A percentile compares a stretch with the other conserved stretches of the same genome.
Conservation (phyloP, 2,329 filamentous ascomycete genomes). For the Dothideomycetes sp. region DNA sequence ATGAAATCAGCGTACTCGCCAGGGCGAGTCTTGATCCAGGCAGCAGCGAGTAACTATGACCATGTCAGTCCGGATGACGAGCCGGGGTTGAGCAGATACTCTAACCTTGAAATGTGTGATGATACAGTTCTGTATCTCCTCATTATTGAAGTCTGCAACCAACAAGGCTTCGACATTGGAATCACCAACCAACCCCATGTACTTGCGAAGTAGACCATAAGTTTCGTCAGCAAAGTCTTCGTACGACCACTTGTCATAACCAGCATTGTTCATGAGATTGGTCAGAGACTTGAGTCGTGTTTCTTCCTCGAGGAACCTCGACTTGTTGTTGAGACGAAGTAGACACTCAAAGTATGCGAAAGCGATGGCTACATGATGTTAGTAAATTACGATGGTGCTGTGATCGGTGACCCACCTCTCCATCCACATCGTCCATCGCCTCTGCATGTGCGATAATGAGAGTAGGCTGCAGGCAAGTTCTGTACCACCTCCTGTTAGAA, state of each 20-base stretch:
- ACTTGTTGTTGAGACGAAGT: slow-evolving; percentile 53
- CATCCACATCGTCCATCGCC: slow-evolving; percentile 96
- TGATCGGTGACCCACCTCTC: slow-evolving; percentile 62
- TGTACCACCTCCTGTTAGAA: slow-evolving; percentile 24
- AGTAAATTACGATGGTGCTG: slow-evolving; percentile 11
- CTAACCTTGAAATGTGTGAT: slow-evolving; percentile 70
- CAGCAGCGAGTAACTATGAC: slow-evolving; percentile 67
- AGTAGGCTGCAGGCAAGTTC: slow-evolving; percentile 74
- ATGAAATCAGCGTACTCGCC: slow-evolving; percentile 64
- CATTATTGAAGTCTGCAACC: slow-evolving; percentile 62
- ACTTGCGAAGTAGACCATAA: slow-evolving; percentile 53
- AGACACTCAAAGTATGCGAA: slow-evolving; percentile 90
- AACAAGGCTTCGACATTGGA: slow-evolving; percentile 39
- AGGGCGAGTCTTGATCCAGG: slow-evolving; percentile 69
- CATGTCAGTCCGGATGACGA: too few species aligned
- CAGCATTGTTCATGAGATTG: slow-evolving; percentile 57
- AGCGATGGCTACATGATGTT: slow-evolving; percentile 57
- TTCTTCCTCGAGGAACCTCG: slow-evolving; percentile 58
- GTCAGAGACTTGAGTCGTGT: slow-evolving; percentile 61
- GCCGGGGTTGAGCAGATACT: too few species aligned
- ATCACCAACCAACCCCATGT: slow-evolving; percentile 33
- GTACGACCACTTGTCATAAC: slow-evolving; percentile 58
- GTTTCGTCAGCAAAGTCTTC: slow-evolving; percentile 78
- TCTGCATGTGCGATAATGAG: slow-evolving; percentile 39
- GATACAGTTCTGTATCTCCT: slow-evolving; percentile 56